Conservation (phyloP, 306 rosid species). For the Vigna unguiculata region DNA sequence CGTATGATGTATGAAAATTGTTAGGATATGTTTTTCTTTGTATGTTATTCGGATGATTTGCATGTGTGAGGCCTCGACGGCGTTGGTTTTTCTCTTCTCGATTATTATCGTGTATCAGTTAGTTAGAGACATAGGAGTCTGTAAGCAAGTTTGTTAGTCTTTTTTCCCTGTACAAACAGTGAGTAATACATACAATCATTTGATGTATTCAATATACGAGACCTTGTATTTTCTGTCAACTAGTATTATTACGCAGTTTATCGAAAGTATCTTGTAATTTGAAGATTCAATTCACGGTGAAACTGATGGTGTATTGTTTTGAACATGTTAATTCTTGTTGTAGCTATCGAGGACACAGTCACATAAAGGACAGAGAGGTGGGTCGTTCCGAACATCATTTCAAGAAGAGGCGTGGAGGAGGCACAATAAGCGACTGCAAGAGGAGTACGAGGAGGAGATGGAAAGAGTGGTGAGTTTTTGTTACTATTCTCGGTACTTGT, state of each 20-base stretch:
- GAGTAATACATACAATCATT: no score
- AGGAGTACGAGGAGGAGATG: slow-evolving; percentile 97
- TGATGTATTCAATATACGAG: not conserved
- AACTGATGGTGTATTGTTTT: slow-evolving; percentile 50
- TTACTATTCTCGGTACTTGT: not conserved
- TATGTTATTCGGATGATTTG: slow-evolving; percentile 9
- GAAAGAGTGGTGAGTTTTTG: slow-evolving; percentile 87
- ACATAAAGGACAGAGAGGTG: slow-evolving; percentile 62
- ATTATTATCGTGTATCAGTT: not conserved
- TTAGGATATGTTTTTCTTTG: not conserved
- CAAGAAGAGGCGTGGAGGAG: slow-evolving; percentile 95
- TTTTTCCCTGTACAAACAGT: not conserved
- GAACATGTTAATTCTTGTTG: slow-evolving; percentile 40
- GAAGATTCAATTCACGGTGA: slow-evolving; percentile 11
- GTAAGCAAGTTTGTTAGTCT: not conserved
- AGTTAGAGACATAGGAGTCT: not conserved
- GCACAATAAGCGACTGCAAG: slow-evolving; percentile 84
- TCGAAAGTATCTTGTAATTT: not conserved
- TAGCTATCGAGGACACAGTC: slow-evolving; percentile 74
- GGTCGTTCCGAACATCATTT: slow-evolving; percentile 69
- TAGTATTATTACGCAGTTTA: not conserved
- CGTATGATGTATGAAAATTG: not conserved
- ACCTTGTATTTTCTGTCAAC: not conserved
- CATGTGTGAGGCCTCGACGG: slow-evolving; percentile 12
- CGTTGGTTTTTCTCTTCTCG: slow-evolving; percentile 20